Evolutionary conservation across 805 yeast genomes (phyloP), one percentile per base, ranked within the genome.

Genomic region (Myxozyma melibiosi): DNA sequence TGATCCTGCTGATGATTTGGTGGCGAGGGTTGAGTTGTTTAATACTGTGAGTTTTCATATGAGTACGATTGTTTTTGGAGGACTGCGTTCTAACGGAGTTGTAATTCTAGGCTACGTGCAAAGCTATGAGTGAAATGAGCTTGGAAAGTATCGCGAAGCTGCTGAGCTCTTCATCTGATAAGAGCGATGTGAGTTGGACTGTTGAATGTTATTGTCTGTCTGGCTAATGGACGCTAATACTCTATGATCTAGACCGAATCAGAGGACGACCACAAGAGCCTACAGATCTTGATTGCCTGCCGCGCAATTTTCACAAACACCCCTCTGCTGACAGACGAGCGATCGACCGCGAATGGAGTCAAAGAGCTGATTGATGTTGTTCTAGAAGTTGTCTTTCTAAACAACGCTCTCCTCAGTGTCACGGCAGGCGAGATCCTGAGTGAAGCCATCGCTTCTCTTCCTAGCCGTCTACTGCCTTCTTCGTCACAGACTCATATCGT

Each of bases 301-400:
- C 50, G 50, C 18, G 39, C 50, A 11, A 22, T 45, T 34, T 25
- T 45, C 4, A 35, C 20, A 2, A 45, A 45, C 24, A 11, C 13
- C 9, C 2, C 22, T 11, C 40, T 45, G 7, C n/a, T 45, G 24
- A 9, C 8, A 16, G 7, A 18, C 14, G 20, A 45, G 11, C 18
- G 20, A 34, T 11, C 24, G 2, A 13, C 40, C 5, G 13, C 39
- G 7, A 31, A n/a, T 4, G 50, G 34, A 1, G 27, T 34, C 22
- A 13, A 24, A 14, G 28, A 28, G 3, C 13, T 34, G 14, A 22
- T 22, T 13, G 9, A n/a, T 11, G n/a, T 34, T 7, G 31, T 45
- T 18, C 24, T 45, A 16, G 41, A 45, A 34, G 24, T 45, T 24
- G 50, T n/a, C n/a, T n/a, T n/a, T n/a, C 50, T 5, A 24, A 22